phyloP scores from a whole-genome alignment of 306 rosid genomes.

The Malus sieversii region DNA sequence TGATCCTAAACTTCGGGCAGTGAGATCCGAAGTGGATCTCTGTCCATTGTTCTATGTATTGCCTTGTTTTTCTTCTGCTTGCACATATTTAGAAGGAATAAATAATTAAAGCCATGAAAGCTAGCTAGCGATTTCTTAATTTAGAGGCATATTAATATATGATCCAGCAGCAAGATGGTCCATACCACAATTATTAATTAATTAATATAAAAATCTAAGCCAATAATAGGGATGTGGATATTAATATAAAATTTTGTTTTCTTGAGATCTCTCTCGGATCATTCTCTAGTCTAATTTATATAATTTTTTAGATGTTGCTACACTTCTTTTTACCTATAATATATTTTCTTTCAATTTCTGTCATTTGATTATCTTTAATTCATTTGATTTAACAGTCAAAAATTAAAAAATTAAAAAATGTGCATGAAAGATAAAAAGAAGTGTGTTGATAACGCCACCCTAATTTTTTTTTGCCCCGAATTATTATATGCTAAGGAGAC shows the following conservation, averaged over 20 bases:
- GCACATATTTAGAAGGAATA: conserved; percentile 25
- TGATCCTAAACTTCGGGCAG: no score
- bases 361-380: no score
- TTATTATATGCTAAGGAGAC: no score
- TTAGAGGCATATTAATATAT: neutral
- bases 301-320: no score
- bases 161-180: neutral
- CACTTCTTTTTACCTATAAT: no score
- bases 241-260: neutral
- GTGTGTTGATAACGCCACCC: no score
- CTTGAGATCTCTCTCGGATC: conserved; percentile 21
- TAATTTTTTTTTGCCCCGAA: no score
- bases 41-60: neutral
- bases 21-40: no score
- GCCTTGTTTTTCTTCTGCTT: neutral
- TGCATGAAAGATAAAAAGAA: no score
- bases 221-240: neutral
- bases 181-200: neutral
- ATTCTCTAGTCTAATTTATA: neutral
- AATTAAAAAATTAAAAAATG: no score
- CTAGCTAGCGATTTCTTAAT: neutral
- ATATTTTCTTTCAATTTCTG: no score
- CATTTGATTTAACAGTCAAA: no score
- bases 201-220: neutral
- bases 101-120: neutral